These are phyloP conservation scores for Macadamia integrifolia DNA, from an alignment of 164 flowering plant species.

Conservation along the genomic window DNA sequence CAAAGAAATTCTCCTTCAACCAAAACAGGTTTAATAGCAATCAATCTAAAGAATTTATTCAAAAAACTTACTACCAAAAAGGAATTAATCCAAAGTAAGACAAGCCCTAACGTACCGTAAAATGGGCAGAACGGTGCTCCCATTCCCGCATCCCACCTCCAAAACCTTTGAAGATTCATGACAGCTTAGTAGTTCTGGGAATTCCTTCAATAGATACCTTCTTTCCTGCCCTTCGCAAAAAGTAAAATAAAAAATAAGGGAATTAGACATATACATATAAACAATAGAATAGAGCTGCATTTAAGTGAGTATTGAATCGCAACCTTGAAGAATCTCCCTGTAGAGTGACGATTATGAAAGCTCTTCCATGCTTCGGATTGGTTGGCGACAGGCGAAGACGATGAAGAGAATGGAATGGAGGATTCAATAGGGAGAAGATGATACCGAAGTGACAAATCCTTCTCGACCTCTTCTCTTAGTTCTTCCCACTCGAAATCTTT, in stretches of 20 bases:
- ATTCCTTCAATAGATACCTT: constrained; percentile 79
- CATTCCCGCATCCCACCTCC: constrained; percentile 98
- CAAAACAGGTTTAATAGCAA: too few relatives aligned
- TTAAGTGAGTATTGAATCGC: too few relatives aligned
- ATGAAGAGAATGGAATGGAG: neutral
- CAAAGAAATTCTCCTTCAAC: too few relatives aligned
- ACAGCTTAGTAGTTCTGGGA: constrained; percentile 61
- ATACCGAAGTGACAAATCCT: constrained; percentile 34
- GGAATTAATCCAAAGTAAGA: neutral
- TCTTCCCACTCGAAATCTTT: constrained; percentile 81
- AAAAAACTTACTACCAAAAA: neutral
- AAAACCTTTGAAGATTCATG: constrained; percentile 46
- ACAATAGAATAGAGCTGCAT: too few relatives aligned
- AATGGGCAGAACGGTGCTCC: constrained; percentile 83
- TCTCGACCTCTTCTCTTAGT: constrained; percentile 43
- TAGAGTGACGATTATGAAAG: too few relatives aligned
- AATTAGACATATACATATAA: too few relatives aligned
- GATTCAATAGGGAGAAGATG: constrained; percentile 42
- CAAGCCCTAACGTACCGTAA: constrained; percentile 38
- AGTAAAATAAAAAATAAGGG: too few relatives aligned
- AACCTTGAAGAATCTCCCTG: constrained; percentile 56
- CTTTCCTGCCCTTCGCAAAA: constrained; percentile 49
- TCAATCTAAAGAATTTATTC: neutral
- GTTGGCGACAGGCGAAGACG: too few relatives aligned
- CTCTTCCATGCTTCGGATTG: too few relatives aligned